Percentiles rank a stretch among this genome's conserved stretches.
phyloP scores from a whole-genome alignment of 139 green algal species.

The Chlamydomonas sp. region DNA sequence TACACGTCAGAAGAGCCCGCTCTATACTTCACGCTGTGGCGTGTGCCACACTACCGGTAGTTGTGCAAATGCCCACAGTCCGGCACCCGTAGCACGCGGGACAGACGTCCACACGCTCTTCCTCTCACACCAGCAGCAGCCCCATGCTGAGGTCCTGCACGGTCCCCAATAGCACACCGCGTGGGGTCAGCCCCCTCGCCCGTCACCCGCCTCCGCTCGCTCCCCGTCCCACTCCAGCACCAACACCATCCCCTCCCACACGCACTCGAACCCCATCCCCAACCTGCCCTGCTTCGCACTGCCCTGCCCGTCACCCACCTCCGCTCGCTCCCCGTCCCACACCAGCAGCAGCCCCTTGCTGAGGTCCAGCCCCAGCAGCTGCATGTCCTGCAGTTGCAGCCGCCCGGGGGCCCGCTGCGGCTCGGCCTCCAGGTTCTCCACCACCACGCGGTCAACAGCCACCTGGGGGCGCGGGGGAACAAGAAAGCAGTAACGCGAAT shows the following conservation, averaged over 20 bases:
- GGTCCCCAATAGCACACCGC: no score
- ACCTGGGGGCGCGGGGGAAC: constrained; percentile 32
- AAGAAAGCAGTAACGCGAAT: background rate
- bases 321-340: constrained; percentile 54
- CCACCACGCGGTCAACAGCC: constrained; percentile 44
- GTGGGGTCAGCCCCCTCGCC: background rate
- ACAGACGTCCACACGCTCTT: constrained; percentile 7
- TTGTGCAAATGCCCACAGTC: no score
- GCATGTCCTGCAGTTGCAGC: constrained; percentile 49
- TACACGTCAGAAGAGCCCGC: no score
- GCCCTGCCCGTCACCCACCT: constrained; percentile 14
- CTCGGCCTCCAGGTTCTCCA: constrained; percentile 50
- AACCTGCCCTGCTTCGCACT: background rate
- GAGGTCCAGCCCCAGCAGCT: constrained; percentile 63
- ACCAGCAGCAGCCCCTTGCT: constrained; percentile 60
- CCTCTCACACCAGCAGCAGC: constrained; percentile 60
- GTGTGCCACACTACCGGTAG: no score
- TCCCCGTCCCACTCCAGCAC: constrained; percentile 60
- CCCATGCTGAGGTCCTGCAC: constrained; percentile 40
- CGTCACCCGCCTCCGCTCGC: constrained; percentile 8
- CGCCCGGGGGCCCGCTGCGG: constrained; percentile 6
- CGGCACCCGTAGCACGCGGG: background rate
- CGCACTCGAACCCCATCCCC: no score
- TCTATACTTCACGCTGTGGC: no score
- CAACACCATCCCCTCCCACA: background rate